Percentiles rank a stretch among this genome's conserved stretches.
These are phyloP conservation scores for Thraustochytrium sp. DNA, from an alignment of 352 stramenopile genomes.

Conservation along the genomic window DNA sequence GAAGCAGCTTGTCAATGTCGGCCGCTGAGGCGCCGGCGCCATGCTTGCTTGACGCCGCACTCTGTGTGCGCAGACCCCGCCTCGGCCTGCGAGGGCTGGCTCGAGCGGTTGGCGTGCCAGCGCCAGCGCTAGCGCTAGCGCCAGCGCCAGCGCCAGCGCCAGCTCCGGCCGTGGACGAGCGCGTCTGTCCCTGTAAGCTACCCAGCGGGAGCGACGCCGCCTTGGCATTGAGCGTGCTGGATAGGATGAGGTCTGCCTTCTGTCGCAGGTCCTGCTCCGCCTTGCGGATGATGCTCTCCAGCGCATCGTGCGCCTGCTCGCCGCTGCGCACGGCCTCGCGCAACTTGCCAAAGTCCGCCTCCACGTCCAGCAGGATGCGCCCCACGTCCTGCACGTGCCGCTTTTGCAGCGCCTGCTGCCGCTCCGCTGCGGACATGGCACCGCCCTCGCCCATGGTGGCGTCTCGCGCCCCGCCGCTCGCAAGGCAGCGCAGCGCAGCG, in stretches of 20 bases:
- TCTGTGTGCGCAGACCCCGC: no score
- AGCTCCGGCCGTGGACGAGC: no score
- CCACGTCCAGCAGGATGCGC: slow-evolving; percentile 24
- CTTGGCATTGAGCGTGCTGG: not conserved
- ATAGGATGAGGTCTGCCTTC: slow-evolving; percentile 23
- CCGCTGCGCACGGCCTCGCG: not conserved
- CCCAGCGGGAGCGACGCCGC: no score
- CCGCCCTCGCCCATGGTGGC: no score
- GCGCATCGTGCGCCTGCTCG: not conserved
- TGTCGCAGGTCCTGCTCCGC: slow-evolving; percentile 20
- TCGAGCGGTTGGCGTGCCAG: no score
- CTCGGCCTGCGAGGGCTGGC: no score
- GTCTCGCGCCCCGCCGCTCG: no score
- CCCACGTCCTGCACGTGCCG: slow-evolving; percentile 30
- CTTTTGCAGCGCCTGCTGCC: not conserved
- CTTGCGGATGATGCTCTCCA: slow-evolving; percentile 10
- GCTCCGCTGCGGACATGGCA: not conserved
- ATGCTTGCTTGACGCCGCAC: no score
- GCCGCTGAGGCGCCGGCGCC: not conserved
- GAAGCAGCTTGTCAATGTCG: not conserved
- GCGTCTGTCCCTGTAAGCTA: no score
- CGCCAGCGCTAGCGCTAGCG: no score
- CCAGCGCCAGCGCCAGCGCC: not conserved
- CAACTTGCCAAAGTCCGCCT: not conserved
- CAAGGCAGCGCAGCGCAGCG: no score